Percentiles rank a stretch among this genome's conserved stretches.
Conservation (phyloP, 2,329 filamentous ascomycete genomes). For the Trichoderma citrinoviride region DNA sequence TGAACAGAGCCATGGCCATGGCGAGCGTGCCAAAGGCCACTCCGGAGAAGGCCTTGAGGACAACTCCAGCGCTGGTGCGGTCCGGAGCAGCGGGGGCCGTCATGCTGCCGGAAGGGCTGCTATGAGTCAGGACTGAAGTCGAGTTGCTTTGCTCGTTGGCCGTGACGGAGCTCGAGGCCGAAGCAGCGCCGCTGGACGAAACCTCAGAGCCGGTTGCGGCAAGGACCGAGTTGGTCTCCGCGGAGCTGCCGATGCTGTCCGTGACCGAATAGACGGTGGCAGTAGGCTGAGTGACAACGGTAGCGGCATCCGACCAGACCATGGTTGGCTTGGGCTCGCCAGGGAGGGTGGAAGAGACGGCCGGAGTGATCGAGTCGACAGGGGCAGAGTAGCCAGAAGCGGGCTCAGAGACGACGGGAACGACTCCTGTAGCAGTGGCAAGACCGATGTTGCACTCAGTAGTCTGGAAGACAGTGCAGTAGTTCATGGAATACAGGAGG, state of each 20-base stretch:
- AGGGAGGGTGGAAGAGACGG: conserved; percentile 2
- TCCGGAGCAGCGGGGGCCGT: conserved; percentile 30
- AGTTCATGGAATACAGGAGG: conserved; percentile 37
- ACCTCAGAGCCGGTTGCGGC: conserved; percentile 24
- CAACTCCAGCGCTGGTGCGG: conserved; percentile 34
- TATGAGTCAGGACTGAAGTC: conserved; percentile 27
- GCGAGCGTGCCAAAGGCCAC: conserved; percentile 30
- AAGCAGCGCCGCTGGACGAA: conserved; percentile 20
- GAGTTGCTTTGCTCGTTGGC: conserved; percentile 22
- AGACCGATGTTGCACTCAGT: conserved; percentile 36
- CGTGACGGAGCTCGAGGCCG: conserved; percentile 23
- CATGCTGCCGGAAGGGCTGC: conserved; percentile 23
- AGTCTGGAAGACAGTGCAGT: conserved; percentile 37
- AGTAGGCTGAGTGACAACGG: not conserved
- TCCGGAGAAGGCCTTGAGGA: conserved; percentile 26
- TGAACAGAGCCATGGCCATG: conserved; percentile 30
- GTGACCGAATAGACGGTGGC: conserved; percentile 27
- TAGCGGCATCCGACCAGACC: not conserved
- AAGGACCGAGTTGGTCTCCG: conserved; percentile 26
- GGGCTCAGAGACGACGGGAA: conserved; percentile 19
- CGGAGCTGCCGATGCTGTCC: conserved; percentile 24
- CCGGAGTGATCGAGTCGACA: conserved; percentile 1
- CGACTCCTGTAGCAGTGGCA: conserved; percentile 28
- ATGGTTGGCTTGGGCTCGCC: not conserved
- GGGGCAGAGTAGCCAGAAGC: conserved; percentile 10